A percentile compares a stretch with the other conserved stretches of the same genome.
Evolutionary conservation across 345 rosid genomes (phyloP).

Genomic region (Eucalyptus regnans): DNA sequence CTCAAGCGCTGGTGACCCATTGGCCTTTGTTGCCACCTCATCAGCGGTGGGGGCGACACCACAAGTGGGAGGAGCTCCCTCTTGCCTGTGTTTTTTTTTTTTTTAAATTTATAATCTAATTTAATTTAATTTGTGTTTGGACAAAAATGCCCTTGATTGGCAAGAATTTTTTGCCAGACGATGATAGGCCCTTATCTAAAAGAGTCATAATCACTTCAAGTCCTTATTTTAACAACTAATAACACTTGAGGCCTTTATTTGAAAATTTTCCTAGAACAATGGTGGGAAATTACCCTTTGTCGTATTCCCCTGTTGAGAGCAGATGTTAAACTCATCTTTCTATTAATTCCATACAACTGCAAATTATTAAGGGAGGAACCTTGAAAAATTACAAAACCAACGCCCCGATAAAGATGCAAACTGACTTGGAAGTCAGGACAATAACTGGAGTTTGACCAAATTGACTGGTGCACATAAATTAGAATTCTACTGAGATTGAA

Average conservation of each 20-base stretch:
- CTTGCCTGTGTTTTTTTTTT: too few species aligned
- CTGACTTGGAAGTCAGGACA: not conserved
- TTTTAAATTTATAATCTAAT: too few species aligned
- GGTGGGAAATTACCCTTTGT: not conserved
- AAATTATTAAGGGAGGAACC: not conserved
- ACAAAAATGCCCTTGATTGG: too few species aligned
- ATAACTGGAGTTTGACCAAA: not conserved
- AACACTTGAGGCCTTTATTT: too few species aligned
- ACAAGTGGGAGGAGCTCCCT: too few species aligned
- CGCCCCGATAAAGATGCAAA: not conserved
- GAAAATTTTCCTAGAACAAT: too few species aligned
- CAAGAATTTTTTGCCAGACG: fast-evolving
- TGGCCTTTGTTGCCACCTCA: fast-evolving
- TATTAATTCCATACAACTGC: not conserved
- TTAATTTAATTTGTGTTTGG: too few species aligned
- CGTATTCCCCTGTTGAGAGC: not conserved
- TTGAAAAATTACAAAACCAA: not conserved
- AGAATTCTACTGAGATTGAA: not conserved
- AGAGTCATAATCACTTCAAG: fast-evolving
- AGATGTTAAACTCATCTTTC: not conserved
- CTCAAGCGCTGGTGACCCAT: fast-evolving
- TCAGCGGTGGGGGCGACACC: fast-evolving
- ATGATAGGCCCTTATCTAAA: too few species aligned
- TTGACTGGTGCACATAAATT: not conserved
- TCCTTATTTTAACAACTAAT: too few species aligned